Percentiles rank a stretch among this genome's conserved stretches.
Conservation (phyloP, 177 flowering plant species). For the Telopea speciosissima region DNA sequence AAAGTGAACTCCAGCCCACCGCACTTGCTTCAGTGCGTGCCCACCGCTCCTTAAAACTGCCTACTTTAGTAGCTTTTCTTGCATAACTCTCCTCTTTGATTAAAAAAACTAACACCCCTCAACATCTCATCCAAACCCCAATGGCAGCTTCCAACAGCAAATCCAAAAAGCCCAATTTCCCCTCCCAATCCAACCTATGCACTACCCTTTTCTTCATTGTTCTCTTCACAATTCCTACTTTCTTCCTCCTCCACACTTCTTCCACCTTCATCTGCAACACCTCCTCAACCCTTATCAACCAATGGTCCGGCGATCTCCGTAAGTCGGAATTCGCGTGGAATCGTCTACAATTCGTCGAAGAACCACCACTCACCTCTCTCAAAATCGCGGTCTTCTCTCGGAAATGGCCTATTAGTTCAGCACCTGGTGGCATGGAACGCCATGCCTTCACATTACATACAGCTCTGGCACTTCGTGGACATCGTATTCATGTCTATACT, state of each 20-base stretch:
- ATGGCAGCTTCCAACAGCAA: conserved; percentile 32
- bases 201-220: conserved; percentile 58
- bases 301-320: conserved; percentile 75
- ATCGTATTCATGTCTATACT: conserved; percentile 65
- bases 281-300: conserved; percentile 3
- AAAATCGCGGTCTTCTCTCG: conserved; percentile 80
- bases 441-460: conserved; percentile 70
- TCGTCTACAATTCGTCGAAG: conserved; percentile 33
- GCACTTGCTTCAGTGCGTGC: conserved; percentile 43
- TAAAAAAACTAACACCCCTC: background rate
- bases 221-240: conserved; percentile 52
- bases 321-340: conserved; percentile 79
- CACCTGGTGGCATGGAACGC: conserved; percentile 93
- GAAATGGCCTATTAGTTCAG: conserved; percentile 63
- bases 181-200: conserved; percentile 32
- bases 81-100: background rate
- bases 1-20: conserved; percentile 4
- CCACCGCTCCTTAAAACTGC: conserved; percentile 10
- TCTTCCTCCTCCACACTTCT: conserved; percentile 53
- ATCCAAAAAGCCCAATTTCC: conserved; percentile 29
- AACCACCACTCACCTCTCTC: conserved; percentile 29
- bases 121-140: background rate
- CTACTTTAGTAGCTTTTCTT: background rate
- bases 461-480: conserved; percentile 62
- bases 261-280: conserved; percentile 23